These are phyloP conservation scores for Cicer yamashitae DNA, from an alignment of 306 rosid species.

Conservation along the genomic window DNA sequence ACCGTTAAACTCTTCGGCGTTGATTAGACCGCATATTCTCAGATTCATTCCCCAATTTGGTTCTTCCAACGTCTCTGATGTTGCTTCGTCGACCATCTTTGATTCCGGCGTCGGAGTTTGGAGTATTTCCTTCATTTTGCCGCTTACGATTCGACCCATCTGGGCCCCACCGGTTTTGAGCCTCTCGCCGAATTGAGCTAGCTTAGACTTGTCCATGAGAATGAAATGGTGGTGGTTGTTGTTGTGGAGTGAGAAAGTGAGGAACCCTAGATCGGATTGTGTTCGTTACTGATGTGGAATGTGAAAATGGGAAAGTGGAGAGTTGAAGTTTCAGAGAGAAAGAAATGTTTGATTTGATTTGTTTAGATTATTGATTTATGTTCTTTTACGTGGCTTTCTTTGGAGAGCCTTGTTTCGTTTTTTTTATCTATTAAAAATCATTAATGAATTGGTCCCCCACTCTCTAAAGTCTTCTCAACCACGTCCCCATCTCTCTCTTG, in stretches of 20 bases:
- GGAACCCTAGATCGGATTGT: slow-evolving; percentile 2
- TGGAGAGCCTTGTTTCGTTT: too few species aligned
- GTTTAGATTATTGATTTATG: too few species aligned
- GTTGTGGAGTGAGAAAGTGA: background rate
- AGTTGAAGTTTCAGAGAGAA: background rate
- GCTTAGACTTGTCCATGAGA: slow-evolving; percentile 67
- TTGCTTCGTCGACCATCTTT: slow-evolving; percentile 81
- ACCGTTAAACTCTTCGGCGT: slow-evolving; percentile 63
- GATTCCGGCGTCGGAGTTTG: slow-evolving; percentile 75
- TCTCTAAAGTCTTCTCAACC: too few species aligned
- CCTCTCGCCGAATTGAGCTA: slow-evolving; percentile 66
- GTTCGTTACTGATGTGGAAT: background rate
- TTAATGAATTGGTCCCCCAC: too few species aligned
- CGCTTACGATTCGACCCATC: slow-evolving; percentile 73
- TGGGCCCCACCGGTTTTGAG: slow-evolving; percentile 77
- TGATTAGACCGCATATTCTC: slow-evolving; percentile 75
- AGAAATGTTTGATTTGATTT: too few species aligned
- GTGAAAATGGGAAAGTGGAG: slow-evolving; percentile 13
- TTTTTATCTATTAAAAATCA: too few species aligned
- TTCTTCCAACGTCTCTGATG: slow-evolving; percentile 62
- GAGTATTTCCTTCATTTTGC: slow-evolving; percentile 73
- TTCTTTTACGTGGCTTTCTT: too few species aligned
- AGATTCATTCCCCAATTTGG: slow-evolving; percentile 82
- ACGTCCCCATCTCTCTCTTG: too few species aligned
- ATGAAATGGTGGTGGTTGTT: background rate